A percentile compares a stretch with the other conserved stretches of the same genome.
Conservation (phyloP, 768 basidiomycete species). For the Tulasnella sp. region DNA sequence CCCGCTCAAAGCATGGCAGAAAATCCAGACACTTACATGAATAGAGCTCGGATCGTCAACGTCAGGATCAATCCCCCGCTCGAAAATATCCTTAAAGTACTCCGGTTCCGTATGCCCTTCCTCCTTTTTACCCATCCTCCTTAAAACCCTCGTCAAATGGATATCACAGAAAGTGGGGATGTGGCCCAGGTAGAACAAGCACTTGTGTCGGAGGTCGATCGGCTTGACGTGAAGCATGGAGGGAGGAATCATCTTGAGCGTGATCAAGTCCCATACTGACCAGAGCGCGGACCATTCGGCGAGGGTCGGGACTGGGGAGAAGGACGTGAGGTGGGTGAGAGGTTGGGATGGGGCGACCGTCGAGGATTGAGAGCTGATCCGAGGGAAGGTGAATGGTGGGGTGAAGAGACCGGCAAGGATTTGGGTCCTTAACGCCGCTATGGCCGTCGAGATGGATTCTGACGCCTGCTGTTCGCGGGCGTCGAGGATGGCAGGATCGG, state of each 20-base stretch:
- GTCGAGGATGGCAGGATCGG: constrained; percentile 9
- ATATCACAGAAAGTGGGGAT: constrained; percentile 88
- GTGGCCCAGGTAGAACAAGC: constrained; percentile 94
- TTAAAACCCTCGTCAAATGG: constrained; percentile 40
- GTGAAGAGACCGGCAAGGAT: constrained; percentile 50
- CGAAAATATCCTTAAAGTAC: constrained; percentile 72
- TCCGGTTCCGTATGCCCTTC: constrained; percentile 81
- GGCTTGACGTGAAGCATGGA: constrained; percentile 85
- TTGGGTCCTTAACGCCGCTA: constrained; percentile 26
- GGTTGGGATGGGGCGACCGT: neutral
- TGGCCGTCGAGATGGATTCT: neutral
- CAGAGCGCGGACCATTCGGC: constrained; percentile 79
- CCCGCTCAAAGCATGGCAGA: too few species aligned
- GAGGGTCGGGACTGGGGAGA: constrained; percentile 47
- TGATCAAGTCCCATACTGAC: constrained; percentile 83
- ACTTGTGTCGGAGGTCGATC: constrained; percentile 89
- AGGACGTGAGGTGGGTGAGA: neutral
- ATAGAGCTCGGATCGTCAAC: constrained; percentile 83
- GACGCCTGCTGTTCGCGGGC: constrained; percentile 14
- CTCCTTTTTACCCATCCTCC: constrained; percentile 39
- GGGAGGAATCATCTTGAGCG: constrained; percentile 74
- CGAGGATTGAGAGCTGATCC: constrained; percentile 39
- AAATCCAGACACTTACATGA: constrained; percentile 49
- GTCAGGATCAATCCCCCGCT: constrained; percentile 93
- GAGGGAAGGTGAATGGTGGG: constrained; percentile 69